Evolutionary conservation across 495 filamentous ascomycete species (phyloP), one percentile per base, ranked within the genome.

Genomic region (Podospora comata): DNA sequence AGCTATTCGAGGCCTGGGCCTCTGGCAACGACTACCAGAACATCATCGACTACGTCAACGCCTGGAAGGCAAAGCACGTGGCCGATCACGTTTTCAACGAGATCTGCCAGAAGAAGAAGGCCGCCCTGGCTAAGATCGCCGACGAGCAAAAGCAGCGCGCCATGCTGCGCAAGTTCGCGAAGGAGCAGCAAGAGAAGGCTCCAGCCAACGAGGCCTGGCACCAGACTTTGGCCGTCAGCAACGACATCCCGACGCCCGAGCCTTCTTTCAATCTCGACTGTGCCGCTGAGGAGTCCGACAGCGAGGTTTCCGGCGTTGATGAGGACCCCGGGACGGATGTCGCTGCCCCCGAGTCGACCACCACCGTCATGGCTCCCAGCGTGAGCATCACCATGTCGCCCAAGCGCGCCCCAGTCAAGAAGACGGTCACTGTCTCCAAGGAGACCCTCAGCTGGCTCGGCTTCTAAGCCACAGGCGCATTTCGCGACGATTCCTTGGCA

Each of bases 121-220:
- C 39, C 0, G 7, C 15, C 5, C 5, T 18, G 39, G 39, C 1
- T 13, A 16, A 48, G 39, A 6, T 13, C 2, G 39, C 15, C 39
- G 13, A 16, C 39, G 9, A 9, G 39, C 13, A 48, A 11, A 16
- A 32, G 30, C 23, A 23, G 23, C 23, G 23, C 1, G 23, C 23
- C 23, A 23, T 23, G 23, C 23, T 2, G 23, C 23, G 23, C 23
- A 23, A 23, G 23, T 23, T 23, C 23, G 23, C 23, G 23, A 23
- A 23, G 23, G 13, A 64, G 39, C 34, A 64, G 62, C 4, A 54
- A n/a, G 20, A 54, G 27, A 64, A 64, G 62, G 18, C n/a, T 7
- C n/a, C 5, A 19, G 62, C 9, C 18, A 23, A 54, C 34, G 34
- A 53, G 39, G 27, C n/a, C 16, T 16, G 54, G 15, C n/a, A 26